Evolutionary conservation across 2,329 filamentous ascomycete genomes (phyloP).

Genomic region (Stachybotrys elegans): DNA sequence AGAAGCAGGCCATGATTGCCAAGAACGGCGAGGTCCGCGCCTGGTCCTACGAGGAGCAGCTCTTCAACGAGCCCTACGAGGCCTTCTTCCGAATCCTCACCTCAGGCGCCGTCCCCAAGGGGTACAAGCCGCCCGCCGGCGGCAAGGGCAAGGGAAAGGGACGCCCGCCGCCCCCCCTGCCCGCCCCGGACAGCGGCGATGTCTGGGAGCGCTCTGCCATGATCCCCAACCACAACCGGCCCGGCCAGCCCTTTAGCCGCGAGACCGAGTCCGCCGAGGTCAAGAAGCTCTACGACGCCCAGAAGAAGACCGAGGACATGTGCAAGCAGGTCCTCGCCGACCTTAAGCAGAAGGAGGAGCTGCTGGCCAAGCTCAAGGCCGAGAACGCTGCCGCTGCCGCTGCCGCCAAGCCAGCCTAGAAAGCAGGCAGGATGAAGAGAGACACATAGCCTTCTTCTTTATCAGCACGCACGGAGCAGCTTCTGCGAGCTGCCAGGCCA

Average conservation of each 20-base stretch:
- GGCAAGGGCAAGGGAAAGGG: constrained; percentile 48
- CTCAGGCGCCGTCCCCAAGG: constrained; percentile 55
- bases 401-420: constrained; percentile 24
- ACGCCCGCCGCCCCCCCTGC: constrained; percentile 32
- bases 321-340: constrained; percentile 52
- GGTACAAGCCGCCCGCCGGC: constrained; percentile 34
- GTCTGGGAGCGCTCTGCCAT: constrained; percentile 66
- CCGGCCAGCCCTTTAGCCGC: constrained; percentile 67
- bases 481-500: too few species aligned
- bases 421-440: too few species aligned
- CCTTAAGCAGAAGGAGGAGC: constrained; percentile 60
- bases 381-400: constrained; percentile 48
- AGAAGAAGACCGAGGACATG: constrained; percentile 58
- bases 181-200: constrained; percentile 37
- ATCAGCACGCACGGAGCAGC: too few species aligned
- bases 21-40: constrained; percentile 63
- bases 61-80: constrained; percentile 96
- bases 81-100: constrained; percentile 86
- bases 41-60: constrained; percentile 87
- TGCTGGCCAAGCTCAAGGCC: constrained; percentile 55
- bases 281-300: constrained; percentile 57
- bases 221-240: constrained; percentile 63
- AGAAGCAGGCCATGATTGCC: constrained; percentile 55
- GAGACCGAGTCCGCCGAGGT: constrained; percentile 64
- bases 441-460: too few species aligned